Conservation (phyloP, 495 filamentous ascomycete genomes). For the Penicillium pancosmium region DNA sequence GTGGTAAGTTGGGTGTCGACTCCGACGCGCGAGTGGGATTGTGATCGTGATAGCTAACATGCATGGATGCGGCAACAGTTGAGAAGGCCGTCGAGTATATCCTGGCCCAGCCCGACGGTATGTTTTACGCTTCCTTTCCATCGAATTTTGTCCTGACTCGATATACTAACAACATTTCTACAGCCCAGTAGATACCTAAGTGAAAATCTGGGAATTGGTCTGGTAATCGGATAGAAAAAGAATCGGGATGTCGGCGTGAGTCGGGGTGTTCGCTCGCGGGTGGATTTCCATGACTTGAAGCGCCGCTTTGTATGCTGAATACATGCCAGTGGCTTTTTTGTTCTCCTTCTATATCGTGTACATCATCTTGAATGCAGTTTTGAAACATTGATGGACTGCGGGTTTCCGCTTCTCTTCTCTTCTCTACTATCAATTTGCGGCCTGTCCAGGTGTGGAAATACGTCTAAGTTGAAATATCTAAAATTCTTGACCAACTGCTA, state of each 20-base stretch:
- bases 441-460: background rate
- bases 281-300: conserved; percentile 26
- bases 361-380: conserved; percentile 52
- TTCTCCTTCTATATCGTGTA: conserved; percentile 49
- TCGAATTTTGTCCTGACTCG: background rate
- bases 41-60: conserved; percentile 13
- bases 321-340: conserved; percentile 45
- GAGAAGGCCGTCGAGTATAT: conserved; percentile 97
- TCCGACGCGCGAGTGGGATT: background rate
- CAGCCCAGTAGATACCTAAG: conserved; percentile 51
- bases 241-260: conserved; percentile 38
- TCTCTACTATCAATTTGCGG: background rate
- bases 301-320: conserved; percentile 46
- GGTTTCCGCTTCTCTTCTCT: conserved; percentile 13
- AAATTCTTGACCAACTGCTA: too few relatives aligned
- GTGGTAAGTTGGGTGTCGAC: conserved; percentile 67
- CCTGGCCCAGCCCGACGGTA: conserved; percentile 86
- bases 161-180: background rate
- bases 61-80: conserved; percentile 56
- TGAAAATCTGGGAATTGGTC: conserved; percentile 26
- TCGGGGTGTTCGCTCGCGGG: conserved; percentile 25
- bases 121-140: conserved; percentile 11
- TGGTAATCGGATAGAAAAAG: conserved; percentile 45
- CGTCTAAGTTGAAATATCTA: too few relatives aligned
- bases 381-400: conserved; percentile 20